Evolutionary conservation across 2,329 filamentous ascomycete species (phyloP), one percentile per base, ranked within the genome.

Genomic region (Ilyonectria mors-panacis): DNA sequence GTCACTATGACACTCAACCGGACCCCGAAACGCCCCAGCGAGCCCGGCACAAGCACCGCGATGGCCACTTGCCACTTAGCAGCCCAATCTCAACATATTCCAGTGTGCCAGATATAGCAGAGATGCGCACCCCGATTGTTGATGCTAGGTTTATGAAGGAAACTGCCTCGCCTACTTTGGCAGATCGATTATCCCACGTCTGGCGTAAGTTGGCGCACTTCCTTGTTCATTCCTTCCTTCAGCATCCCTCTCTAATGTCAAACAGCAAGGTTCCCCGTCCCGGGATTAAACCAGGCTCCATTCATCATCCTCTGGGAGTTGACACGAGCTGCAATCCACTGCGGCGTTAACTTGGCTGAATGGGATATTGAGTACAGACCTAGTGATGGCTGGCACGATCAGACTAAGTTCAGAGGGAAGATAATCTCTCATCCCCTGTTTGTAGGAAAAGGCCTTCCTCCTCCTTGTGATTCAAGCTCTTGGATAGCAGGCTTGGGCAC

Each of bases 291-390:
- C 3, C 58, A 78, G 1, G 86, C 85, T 0, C 85, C 87, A 0
- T 78, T 89, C 3, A 81, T 82, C 2, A 79, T 89, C 6, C 72
- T 83, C 4, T 89, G 87, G 87, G 87, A 89, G 63, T 73, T 87
- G 0, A 82, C 83, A 0, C 82, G 87, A 12, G 81, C 85, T 19
- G 83, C 84, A 0, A 70, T 84, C 0, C 79, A 85, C 45, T 88
- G 86, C 64, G 75, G 75, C 0, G 79, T 87, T 2, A 77, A 84
- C 30, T 71, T 84, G 2, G 71, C 78, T 2, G 70, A 79, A 2
- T 71, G 82, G 9, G 70, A 78, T 3, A 45, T 85, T 4, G 44
- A 64, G 0, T 84, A 87, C 58, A 72, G 81, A 4, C 54, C 72
- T 0, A 63, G 63, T 3, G 74, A 81, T 1, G 69, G 63, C 0